Evolutionary conservation across 768 basidiomycete species (phyloP), one percentile per base, ranked within the genome.

Genomic region (Tricholoma flavovirens): DNA sequence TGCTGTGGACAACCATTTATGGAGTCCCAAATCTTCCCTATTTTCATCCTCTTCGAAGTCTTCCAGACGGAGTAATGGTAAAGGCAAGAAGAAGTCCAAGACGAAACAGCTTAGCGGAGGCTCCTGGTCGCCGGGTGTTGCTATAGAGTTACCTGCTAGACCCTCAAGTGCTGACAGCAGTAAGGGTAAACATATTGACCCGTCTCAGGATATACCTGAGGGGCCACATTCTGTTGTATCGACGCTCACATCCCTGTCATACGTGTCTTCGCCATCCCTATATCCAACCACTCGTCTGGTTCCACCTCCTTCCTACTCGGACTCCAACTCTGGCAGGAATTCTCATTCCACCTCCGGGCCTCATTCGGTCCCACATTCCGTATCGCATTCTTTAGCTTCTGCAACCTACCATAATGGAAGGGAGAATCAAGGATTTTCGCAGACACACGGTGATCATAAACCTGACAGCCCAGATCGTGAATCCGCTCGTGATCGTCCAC

Each of bases 31-130:
- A 21, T 69, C 69, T 9, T 71, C 71, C 5, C 58, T 65, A 15
- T 64, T 69, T 40, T 58, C 60, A 14, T 36, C 59, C 7, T 63
- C 63, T 22, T 59, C 61, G 48, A 59, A 51, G 49, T 62, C 58
- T n/a, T 62, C 59, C 17, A 59, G 38, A 10, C 64, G 64, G 15
- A 62, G 64, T 26, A 70, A 69, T 57, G 65, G 70, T 36, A 75
- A 73, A 62, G 73, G 73, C 53, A 75, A 75, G 60, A 69, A 62
- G 54, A 70, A 70, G 58, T 70, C 67, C 51, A 69, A 59, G 43
- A 8, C 56, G 14, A 56, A 57, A 1, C 42, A 64, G 33, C n/a
- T 67, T 32, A 68, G 65, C 51, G 68, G 71, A 38, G 63, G 67
- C 40, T 72, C 73, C 19, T 72, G 71, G 69, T 71, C 72, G 1